Evolutionary conservation across 2,329 filamentous ascomycete genomes (phyloP).

Genomic region (Claviceps sp.): DNA sequence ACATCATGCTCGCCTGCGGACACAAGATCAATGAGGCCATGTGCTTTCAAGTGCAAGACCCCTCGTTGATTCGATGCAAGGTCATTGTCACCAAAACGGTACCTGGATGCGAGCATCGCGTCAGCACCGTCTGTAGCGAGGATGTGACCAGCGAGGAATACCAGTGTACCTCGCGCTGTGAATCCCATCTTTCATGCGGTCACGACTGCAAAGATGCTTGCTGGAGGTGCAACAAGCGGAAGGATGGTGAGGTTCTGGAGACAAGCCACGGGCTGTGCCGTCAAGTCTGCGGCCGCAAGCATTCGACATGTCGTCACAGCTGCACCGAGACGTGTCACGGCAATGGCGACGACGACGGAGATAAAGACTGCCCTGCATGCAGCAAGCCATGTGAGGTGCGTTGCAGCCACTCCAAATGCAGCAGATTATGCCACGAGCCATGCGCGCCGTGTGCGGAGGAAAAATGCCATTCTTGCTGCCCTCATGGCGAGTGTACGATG

Average conservation of each 20-base stretch:
- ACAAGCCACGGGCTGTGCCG: slow-evolving; percentile 34
- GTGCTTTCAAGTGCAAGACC: slow-evolving; percentile 31
- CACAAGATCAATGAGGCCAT: slow-evolving; percentile 6
- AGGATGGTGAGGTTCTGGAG: slow-evolving; percentile 14
- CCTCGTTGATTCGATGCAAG: slow-evolving; percentile 33
- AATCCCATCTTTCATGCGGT: slow-evolving; percentile 36
- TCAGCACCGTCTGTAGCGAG: slow-evolving; percentile 33
- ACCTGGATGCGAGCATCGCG: slow-evolving; percentile 40
- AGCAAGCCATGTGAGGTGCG: slow-evolving; percentile 35
- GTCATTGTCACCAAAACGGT: slow-evolving; percentile 32
- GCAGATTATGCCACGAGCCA: slow-evolving; percentile 41
- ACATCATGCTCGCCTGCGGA: background rate
- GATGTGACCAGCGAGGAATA: slow-evolving; percentile 30
- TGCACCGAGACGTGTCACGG: slow-evolving; percentile 42
- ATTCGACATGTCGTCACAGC: slow-evolving; percentile 40
- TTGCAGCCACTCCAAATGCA: slow-evolving; percentile 44
- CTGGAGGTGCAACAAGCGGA: slow-evolving; percentile 28
- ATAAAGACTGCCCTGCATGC: slow-evolving; percentile 32
- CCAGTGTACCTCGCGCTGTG: slow-evolving; percentile 36
- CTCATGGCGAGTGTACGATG: slow-evolving; percentile 36
- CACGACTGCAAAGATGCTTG: slow-evolving; percentile 42
- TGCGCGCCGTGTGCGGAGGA: slow-evolving; percentile 47
- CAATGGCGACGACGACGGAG: slow-evolving; percentile 9
- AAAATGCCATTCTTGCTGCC: slow-evolving; percentile 39
- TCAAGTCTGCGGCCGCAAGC: slow-evolving; percentile 34